Evolutionary conservation across 768 basidiomycete species (phyloP), one percentile per base, ranked within the genome.

Genomic region (Hortiboletus flavorubellus): DNA sequence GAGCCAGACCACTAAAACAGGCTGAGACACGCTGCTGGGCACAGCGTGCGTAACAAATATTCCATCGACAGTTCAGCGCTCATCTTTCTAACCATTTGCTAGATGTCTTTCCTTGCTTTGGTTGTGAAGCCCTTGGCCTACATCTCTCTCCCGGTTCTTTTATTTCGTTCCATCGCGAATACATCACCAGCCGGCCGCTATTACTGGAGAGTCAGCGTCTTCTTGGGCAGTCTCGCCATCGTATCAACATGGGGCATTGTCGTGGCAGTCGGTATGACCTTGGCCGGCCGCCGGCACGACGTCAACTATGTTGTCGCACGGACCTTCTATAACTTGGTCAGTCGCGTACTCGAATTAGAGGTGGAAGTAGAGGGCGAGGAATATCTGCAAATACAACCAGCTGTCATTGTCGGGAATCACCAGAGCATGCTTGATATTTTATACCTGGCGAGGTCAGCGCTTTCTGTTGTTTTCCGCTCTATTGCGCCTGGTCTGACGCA

Each of bases 401-500:
- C 85, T 1, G 81, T 98, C 12, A 70, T 93, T 29, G 81, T 98
- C 66, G 83, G 81, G 12, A 98, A 98, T 68, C 96, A 98, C 69
- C 96, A 98, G 76, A 93, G 88, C 55, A 89, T 93, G 83, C 70
- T 97, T 42, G 93, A 97, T 71, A 81, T 99, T 56, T 69, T 96
- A 35, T 84, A 84, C 63, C 73, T 93, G 50, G 93, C 87, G 54
- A 83, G 83, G 91, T 91, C 66, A 72, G 87, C 62, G 40, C 46
- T 33, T 31, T 54, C 49, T 53, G 48, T 48, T 34, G 33, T 53
- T 48, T 54, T 60, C 62, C 55, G 61, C 62, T 56, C 45, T n/a
- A 48, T 50, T 33, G 40, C 29, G 46, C 59, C 51, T 49, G 14
- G 39, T 53, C 39, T 53, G 33, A 53, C 33, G 30, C 44, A 46